Base-by-base conservation (phyloP, 768 basidiomycete species). In the Symmetrospora coprosmae region DNA sequence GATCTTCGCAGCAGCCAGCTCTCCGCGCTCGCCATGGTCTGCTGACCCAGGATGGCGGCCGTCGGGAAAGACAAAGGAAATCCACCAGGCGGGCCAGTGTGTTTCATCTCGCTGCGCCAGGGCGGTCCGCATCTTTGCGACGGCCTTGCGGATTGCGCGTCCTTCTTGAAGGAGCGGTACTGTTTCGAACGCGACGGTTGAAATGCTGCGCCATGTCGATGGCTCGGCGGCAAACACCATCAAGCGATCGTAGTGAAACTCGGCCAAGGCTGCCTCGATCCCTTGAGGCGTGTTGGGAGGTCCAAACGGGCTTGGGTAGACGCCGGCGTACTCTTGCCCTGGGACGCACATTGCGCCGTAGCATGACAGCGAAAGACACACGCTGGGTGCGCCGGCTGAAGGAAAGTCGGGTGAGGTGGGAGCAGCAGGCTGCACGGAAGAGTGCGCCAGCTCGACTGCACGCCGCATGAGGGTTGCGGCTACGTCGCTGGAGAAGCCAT, bases 41-140 rank as follows among this genome's bases (percentile, higher is more conserved):
- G 49, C 38, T 4, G 27, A 5, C 33, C 8, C n/a, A 41, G 52
- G 52, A 23, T 38, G 25, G 30, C 4, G 27, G 16, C 52, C 52
- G 19, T 55, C 23, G 16, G 52, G 52, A 28, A 55, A 55, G 4
- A 55, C 52, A 41, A 55, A 55, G 6, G 52, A 38, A 7, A 55
- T 55, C 52, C 52, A 55, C 52, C 52, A 55, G 21, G 30, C n/a
- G 30, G 52, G 52, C 37, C 50, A 55, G 21, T 55, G 4, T 25
- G 14, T 23, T 51, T 9, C 13, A 16, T 5, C 35, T 4, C 4
- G n/a, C 16, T 43, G 5, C 11, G 8, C 11, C 31, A 55, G 37
- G 30, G 30, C 19, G 4, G 17, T 9, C 38, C 23, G 8, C 5
- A 55, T 13, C 4, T 38, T 33, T 3, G 34, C 40, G 34, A 55